Evolutionary conservation across 2,329 filamentous ascomycete species (phyloP), one percentile per base, ranked within the genome.

Genomic region (Beauveria sp.): DNA sequence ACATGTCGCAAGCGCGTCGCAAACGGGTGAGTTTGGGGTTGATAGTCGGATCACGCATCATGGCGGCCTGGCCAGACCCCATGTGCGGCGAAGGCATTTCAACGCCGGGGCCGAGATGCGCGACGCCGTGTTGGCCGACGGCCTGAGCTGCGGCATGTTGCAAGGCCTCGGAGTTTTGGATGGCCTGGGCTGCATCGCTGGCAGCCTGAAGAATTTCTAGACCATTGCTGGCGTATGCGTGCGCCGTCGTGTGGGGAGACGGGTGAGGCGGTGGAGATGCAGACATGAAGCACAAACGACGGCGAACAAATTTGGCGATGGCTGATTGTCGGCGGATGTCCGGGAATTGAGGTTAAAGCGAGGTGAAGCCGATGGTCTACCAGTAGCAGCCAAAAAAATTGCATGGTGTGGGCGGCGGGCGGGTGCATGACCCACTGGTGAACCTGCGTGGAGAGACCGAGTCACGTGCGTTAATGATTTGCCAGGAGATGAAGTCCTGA

Each of bases 1-100:
- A 86, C 77, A 86, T 81, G 65, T 86, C 83, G 66, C 83, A 86
- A 16, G 83, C 83, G 55, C 83, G 79, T 63, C 83, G 77, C 38
- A 86, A 75, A 7, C 83, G 79, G 30, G 81, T 85, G 51, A 81
- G 73, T 71, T 83, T 84, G 18, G 76, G 76, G 60, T 78, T 79
- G 59, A 78, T 70, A 14, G 73, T 75, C 8, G 76, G 74, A 61
- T 79, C 77, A 46, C 75, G 73, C 65, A 72, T 47, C 51, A 55
- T 40, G 51, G 58, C 40, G 26, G 14, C 12, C 50, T 61, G 58
- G 60, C 67, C 53, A 60, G 60, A n/a, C 43, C 69, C 57, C 62
- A 71, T 66, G 60, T 70, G 69, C 30, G 62, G 68, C 34, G 63
- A 55, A n/a, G 63, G 56, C 60, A 67, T 61, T 18, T 71, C 70